phyloP scores from a whole-genome alignment of 2,329 filamentous ascomycete genomes.

The Emydomyces testavorans region DNA sequence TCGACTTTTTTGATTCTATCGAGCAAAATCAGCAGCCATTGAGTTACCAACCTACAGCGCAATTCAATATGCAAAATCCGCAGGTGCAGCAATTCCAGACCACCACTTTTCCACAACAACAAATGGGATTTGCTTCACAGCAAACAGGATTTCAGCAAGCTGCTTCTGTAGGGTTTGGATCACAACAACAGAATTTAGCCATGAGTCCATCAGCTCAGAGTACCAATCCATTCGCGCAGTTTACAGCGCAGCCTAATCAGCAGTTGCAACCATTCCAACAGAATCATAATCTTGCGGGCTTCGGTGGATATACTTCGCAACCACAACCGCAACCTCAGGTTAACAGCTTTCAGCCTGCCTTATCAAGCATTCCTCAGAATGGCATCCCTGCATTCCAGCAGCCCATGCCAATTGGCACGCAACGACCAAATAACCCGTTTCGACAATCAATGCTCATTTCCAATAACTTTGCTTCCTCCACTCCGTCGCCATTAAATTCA shows the following conservation, averaged over 20 bases:
- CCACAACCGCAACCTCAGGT: constrained; percentile 44
- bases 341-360: constrained; percentile 32
- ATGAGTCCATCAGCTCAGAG: constrained; percentile 21
- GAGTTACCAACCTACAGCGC: constrained; percentile 36
- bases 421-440: constrained; percentile 77
- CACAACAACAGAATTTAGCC: constrained; percentile 21
- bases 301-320: constrained; percentile 66
- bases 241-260: constrained; percentile 4
- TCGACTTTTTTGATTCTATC: constrained; percentile 90
- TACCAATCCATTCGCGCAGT: constrained; percentile 28
- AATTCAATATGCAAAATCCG: constrained; percentile 20
- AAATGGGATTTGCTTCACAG: constrained; percentile 14
- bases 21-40: constrained; percentile 74
- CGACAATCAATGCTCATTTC: constrained; percentile 68
- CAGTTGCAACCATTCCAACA: constrained; percentile 44
- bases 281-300: constrained; percentile 63
- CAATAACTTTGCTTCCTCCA: constrained; percentile 38
- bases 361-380: constrained; percentile 40
- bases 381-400: constrained; percentile 39
- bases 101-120: constrained; percentile 28
- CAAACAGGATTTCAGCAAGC: constrained; percentile 21
- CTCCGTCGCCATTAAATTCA: constrained; percentile 28
- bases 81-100: constrained; percentile 25
- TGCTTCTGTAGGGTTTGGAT: constrained; percentile 13
- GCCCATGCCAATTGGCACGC: constrained; percentile 28